Percentiles rank a stretch among this genome's conserved stretches.
These are phyloP conservation scores for Ulota crispa DNA, from an alignment of 225 moss, liverwort and hornwort genomes.

Conservation along the genomic window DNA sequence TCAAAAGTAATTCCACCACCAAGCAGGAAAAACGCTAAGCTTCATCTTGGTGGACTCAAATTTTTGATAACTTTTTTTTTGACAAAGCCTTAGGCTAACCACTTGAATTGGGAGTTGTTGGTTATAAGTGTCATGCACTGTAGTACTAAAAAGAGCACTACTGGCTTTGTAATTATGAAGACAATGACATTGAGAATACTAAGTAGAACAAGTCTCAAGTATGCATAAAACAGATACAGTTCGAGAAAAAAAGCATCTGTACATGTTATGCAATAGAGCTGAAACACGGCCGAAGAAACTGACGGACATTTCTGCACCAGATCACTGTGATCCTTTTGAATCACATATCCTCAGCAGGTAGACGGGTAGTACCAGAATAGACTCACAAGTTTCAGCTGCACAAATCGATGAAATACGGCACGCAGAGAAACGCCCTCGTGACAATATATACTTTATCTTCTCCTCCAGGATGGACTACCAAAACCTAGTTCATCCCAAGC, in stretches of 20 bases:
- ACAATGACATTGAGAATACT: neutral
- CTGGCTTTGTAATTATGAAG: neutral
- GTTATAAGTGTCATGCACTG: too few species aligned
- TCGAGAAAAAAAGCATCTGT: constrained; percentile 3
- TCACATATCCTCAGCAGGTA: neutral
- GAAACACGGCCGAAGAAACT: constrained; percentile 4
- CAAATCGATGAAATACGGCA: neutral
- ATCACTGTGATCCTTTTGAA: constrained; percentile 5
- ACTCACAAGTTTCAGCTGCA: constrained; percentile 14
- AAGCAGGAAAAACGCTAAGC: too few species aligned
- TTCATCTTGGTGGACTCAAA: too few species aligned
- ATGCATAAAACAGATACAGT: neutral
- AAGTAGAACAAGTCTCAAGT: neutral
- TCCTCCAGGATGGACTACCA: constrained; percentile 13
- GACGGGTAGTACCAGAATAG: neutral
- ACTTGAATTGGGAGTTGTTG: too few species aligned
- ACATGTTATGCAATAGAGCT: neutral
- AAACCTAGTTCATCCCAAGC: constrained; percentile 13
- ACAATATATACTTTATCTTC: neutral
- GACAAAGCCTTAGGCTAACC: too few species aligned
- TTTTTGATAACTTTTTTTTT: too few species aligned
- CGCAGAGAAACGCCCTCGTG: neutral
- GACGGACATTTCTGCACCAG: constrained; percentile 18
- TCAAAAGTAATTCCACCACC: too few species aligned
- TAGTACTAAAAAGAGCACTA: too few species aligned